Conservation (phyloP, 2,329 filamentous ascomycete species). For the Whalleya microplaca region DNA sequence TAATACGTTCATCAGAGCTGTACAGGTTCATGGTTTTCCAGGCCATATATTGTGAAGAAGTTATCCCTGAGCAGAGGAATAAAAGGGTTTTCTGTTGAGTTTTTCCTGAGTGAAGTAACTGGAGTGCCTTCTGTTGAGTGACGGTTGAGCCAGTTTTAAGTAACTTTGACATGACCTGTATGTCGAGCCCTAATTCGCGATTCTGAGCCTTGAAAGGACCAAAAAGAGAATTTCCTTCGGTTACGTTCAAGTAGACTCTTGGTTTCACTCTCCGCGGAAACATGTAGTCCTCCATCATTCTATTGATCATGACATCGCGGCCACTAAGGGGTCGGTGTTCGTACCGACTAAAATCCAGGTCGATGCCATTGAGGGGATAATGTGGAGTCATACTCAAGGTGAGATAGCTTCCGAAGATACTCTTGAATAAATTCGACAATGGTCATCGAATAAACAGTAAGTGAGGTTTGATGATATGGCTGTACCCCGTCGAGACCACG, state of each 20-base stretch:
- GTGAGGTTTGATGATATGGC: too few species aligned
- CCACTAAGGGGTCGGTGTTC: conserved; percentile 36
- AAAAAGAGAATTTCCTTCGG: conserved; percentile 12
- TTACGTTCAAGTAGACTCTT: conserved; percentile 10
- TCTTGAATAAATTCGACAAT: neutral
- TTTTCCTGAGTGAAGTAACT: neutral
- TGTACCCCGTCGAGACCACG: too few species aligned
- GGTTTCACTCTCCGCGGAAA: conserved; percentile 20
- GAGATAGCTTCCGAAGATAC: neutral
- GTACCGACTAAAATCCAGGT: conserved; percentile 40
- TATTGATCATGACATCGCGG: conserved; percentile 39
- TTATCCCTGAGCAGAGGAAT: too few species aligned
- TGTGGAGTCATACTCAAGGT: conserved; percentile 28
- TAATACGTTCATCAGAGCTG: too few species aligned
- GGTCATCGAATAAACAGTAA: too few species aligned
- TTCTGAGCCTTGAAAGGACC: conserved; percentile 25
- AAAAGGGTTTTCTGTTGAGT: neutral
- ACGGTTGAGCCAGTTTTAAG: conserved; percentile 22
- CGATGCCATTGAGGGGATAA: conserved; percentile 40
- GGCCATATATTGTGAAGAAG: neutral
- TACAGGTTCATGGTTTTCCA: too few species aligned
- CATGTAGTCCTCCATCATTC: conserved; percentile 38
- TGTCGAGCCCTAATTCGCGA: conserved; percentile 31
- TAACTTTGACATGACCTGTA: conserved; percentile 33
- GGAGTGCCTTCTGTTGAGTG: neutral